Evolutionary conservation across 2,329 filamentous ascomycete genomes (phyloP), one percentile per base, ranked within the genome.

Genomic region (Fusarium fujikuroi): DNA sequence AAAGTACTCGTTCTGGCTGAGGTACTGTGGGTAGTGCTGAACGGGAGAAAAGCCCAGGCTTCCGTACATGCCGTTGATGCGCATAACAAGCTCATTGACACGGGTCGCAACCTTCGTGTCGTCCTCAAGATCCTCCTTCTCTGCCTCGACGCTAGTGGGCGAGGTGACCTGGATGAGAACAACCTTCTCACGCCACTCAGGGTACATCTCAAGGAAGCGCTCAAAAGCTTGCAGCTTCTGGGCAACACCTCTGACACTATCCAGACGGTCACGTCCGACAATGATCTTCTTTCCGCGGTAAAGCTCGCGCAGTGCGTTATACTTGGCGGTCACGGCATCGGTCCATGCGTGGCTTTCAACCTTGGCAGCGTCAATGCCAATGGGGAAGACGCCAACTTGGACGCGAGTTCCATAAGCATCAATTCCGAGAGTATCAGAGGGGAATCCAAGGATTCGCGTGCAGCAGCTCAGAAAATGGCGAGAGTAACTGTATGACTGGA

Each of bases 191-290:
- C 91, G 91, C 95, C 95, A 98, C 81, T 97, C 92, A 5, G 95
- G 95, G 79, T 96, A 97, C 70, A 92, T 88, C 78, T 97, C 93
- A 43, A 98, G 87, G 84, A 98, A 98, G 66, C 92, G 89, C 82
- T 98, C 94, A 80, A 97, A 98, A 0, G 95, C 95, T 84, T 97
- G 93, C 37, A 98, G 87, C 83, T 98, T 98, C 83, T 98, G 95
- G n/a, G 94, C 92, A 19, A 98, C 95, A 79, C 96, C 95, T 70
- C 95, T 90, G 49, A 97, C 94, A 77, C 93, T 95, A 81, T 98
- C 95, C 58, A 98, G 85, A n/a, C 95, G 92, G 81, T 98, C 95
- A 76, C 95, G 91, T 16, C 95, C 95, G 62, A 98, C 95, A 76
- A 98, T 97, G 76, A 98, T 92, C 84, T 97, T 97, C 85, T 95